Percentiles rank a stretch among this genome's conserved stretches.
phyloP scores from a whole-genome alignment of 2,329 filamentous ascomycete species.

The Talaromyces atroroseus region DNA sequence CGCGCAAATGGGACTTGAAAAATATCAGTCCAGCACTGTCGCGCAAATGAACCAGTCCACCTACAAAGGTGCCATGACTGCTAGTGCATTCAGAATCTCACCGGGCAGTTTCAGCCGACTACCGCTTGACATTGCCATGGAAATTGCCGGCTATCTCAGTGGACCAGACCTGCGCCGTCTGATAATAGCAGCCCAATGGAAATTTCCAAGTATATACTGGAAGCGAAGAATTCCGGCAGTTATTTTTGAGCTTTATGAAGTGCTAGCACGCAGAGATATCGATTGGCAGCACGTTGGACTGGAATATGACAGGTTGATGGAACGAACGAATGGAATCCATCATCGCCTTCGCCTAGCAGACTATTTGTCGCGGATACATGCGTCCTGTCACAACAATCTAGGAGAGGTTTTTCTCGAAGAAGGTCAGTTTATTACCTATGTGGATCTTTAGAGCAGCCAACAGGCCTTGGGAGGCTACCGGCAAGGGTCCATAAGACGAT shows the following conservation, averaged over 20 bases:
- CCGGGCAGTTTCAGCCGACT: not conserved
- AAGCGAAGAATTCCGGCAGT: not conserved
- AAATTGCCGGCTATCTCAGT: not conserved
- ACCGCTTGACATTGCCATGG: not conserved
- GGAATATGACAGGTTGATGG: conserved; percentile 3
- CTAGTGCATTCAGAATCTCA: conserved; percentile 1
- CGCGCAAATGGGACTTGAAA: not conserved
- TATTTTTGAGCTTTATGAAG: conserved; percentile 3
- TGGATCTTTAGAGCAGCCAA: not conserved
- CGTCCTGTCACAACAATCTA: not conserved
- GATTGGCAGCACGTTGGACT: conserved; percentile 10
- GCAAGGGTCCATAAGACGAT: not conserved
- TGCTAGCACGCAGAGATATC: not conserved
- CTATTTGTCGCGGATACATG: conserved; percentile 3
- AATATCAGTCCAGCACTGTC: not conserved
- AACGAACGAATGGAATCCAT: not conserved
- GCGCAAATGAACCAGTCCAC: not conserved
- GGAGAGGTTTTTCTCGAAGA: not conserved
- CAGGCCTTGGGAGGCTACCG: not conserved
- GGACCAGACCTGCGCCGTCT: conserved; percentile 1
- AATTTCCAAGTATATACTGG: not conserved
- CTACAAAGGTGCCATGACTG: not conserved
- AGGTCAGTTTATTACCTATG: not conserved
- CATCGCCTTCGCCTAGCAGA: not conserved
- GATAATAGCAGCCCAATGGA: conserved; percentile 4